Base-by-base conservation (phyloP, 1,139 yeast species). In the Spencermartinsiella ligniputridi region DNA sequence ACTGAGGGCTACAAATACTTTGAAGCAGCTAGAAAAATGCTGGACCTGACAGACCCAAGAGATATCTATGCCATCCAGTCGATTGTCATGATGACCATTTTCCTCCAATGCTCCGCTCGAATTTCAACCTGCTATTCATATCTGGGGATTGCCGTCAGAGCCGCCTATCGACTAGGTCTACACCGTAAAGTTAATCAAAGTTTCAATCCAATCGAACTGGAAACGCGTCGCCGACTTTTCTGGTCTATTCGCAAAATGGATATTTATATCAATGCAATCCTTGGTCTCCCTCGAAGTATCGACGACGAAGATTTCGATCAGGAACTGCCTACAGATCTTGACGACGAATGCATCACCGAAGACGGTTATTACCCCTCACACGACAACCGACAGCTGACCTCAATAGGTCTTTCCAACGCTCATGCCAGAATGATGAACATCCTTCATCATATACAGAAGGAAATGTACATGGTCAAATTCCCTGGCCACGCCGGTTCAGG, bases 171-270 rank as follows among this genome's bases (percentile, higher is more conserved):
- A 52, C 94, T 88, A 58, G 97, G 97, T 1, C 70, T 87, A 29
- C 97, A 89, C 63, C 72, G 97, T 52, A 82, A 83, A 56, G 71
- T 85, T 40, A 72, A 78, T 24, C 77, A 75, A 57, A 73, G 78
- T 33, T 78, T 85, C 56, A 83, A 84, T 55, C 95, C 95, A 0
- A 82, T 88, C 37, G 96, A 87, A 61, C 70, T 83, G 32, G 97
- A 90, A 60, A 85, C 88, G 32, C 71, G 97, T 47, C 89, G 87
- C 60, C 72, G 97, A 51, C 68, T 89, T 29, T 89, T 89, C 59
- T 89, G 87, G 79, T 85, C 96, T 1, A 83, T 90, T 51, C 83
- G 88, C 62, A 89, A 89, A 61, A 81, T 89, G 89, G 97, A 90
- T 60, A 80, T 89, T 40, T 89, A 89, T 61, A 86, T 88, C 49